Percentiles rank a stretch among this genome's conserved stretches.
Evolutionary conservation across 2,329 filamentous ascomycete genomes (phyloP).

Genomic region (Furcasterigmium sp.): DNA sequence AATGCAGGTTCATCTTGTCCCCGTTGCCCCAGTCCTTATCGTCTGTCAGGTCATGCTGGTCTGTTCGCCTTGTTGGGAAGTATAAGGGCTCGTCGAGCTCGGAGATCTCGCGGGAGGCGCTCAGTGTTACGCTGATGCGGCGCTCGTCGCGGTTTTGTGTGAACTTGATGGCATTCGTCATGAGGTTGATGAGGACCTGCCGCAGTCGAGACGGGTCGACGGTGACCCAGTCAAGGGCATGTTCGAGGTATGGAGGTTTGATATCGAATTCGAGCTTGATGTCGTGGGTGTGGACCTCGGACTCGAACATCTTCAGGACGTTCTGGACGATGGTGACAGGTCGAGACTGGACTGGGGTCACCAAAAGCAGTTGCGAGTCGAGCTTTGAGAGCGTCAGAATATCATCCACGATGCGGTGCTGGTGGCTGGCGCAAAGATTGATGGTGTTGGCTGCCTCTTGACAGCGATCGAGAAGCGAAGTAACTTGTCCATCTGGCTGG

Average conservation of each 20-base stretch:
- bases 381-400: conserved; percentile 64
- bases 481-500: conserved; percentile 28
- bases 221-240: conserved; percentile 66
- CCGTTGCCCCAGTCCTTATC: conserved; percentile 66
- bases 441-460: conserved; percentile 80
- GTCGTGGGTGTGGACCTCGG: conserved; percentile 65
- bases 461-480: conserved; percentile 46
- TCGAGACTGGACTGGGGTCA: conserved; percentile 66
- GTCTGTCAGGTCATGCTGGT: conserved; percentile 40
- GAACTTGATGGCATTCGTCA: conserved; percentile 63
- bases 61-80: conserved; percentile 38
- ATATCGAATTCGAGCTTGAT: conserved; percentile 67
- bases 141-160: conserved; percentile 55
- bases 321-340: conserved; percentile 63
- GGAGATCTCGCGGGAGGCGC: conserved; percentile 51
- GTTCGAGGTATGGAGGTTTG: conserved; percentile 59
- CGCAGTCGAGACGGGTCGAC: conserved; percentile 70
- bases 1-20: conserved; percentile 66
- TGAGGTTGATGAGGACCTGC: conserved; percentile 72
- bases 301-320: conserved; percentile 74
- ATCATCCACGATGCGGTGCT: conserved; percentile 68
- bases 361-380: conserved; percentile 64
- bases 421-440: conserved; percentile 71
- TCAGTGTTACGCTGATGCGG: conserved; percentile 59
- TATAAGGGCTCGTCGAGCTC: conserved; percentile 36